Evolutionary conservation across 805 yeast genomes (phyloP).

Genomic region (Ogataea corticis): DNA sequence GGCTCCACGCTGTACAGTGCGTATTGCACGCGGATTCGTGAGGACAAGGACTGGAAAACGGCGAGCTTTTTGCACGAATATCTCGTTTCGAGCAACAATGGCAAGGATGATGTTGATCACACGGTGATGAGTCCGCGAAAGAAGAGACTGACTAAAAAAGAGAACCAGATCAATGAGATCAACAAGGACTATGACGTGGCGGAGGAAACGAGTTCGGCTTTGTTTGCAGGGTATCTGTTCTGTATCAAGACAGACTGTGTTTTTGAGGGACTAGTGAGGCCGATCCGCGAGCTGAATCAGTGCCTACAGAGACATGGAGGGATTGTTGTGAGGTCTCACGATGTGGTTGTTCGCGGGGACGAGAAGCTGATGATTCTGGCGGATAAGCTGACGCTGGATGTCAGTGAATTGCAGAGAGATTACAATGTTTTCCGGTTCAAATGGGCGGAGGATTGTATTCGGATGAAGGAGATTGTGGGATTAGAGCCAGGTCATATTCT

Average conservation of each 20-base stretch:
- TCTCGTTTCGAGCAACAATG: conserved; percentile 24
- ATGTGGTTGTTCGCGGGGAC: conserved; percentile 19
- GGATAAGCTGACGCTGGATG: conserved; percentile 40
- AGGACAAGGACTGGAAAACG: conserved; percentile 63
- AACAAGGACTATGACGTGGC: conserved; percentile 10
- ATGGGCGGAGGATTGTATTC: conserved; percentile 74
- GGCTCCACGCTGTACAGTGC: conserved; percentile 77
- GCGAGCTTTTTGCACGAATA: conserved; percentile 60
- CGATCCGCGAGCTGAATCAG: conserved; percentile 37
- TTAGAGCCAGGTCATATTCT: conserved; percentile 65
- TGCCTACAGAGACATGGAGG: conserved; percentile 55
- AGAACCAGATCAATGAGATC: conserved; percentile 14
- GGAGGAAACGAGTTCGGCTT: conserved; percentile 8
- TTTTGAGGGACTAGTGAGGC: conserved; percentile 26
- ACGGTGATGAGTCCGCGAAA: conserved; percentile 31
- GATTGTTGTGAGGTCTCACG: conserved; percentile 36
- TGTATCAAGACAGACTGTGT: conserved; percentile 53
- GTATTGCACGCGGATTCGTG: conserved; percentile 64
- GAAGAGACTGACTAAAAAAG: conserved; percentile 18
- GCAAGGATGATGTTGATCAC: conserved; percentile 15
- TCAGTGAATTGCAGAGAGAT: conserved; percentile 36
- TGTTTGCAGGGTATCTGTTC: conserved; percentile 50
- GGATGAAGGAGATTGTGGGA: conserved; percentile 40
- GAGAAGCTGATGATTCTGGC: conserved; percentile 36
- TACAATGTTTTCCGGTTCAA: conserved; percentile 63